Evolutionary conservation across 164 flowering plant species (phyloP), one percentile per base, ranked within the genome.

Genomic region (Liriodendron chinense): DNA sequence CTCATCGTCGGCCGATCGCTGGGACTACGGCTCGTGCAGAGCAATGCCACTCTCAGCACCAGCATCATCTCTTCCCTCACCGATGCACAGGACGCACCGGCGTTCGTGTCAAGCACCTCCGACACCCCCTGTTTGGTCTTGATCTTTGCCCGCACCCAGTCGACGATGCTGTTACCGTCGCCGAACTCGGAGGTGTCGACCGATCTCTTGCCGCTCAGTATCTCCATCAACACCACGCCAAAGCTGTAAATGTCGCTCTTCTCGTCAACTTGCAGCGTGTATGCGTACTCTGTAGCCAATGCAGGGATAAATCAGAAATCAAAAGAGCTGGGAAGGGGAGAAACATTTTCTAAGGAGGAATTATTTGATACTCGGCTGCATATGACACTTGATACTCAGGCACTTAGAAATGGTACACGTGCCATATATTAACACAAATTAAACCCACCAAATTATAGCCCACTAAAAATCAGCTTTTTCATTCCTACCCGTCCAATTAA

Each of bases 211-310:
- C 99, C 98, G 28, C 88, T 89, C 18, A 96, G 43, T 16, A 91
- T 85, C 84, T 96, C 99, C 93, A 96, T 85, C 69, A 96, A 64
- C 56, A 94, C 92, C 57, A 96, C 99, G 14, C 98, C 98, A 47
- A 73, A 96, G 79, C 98, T 96, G 78, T 94, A 96, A 21, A 94
- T 96, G 72, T 96, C 99, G 65, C 99, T 94, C 90, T 96, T 96
- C 75, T 94, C 98, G 53, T 94, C 98, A 3, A 96, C 99, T 84
- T 94, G 98, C 43, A 96, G 80, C 1, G 98, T 96, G 73, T 96
- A 96, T 0, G 98, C 97, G 73, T 96, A 96, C 81, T 96, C 99
- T 96, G 89, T 75, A 59, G 9, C 49, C 43, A 34, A 34, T 2
- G 43, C 43, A 34, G 43, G 43, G 43, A 34, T 34, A 34, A 34